Conservation (phyloP, 805 yeast species). For the Barnettozyma botsteinii region DNA sequence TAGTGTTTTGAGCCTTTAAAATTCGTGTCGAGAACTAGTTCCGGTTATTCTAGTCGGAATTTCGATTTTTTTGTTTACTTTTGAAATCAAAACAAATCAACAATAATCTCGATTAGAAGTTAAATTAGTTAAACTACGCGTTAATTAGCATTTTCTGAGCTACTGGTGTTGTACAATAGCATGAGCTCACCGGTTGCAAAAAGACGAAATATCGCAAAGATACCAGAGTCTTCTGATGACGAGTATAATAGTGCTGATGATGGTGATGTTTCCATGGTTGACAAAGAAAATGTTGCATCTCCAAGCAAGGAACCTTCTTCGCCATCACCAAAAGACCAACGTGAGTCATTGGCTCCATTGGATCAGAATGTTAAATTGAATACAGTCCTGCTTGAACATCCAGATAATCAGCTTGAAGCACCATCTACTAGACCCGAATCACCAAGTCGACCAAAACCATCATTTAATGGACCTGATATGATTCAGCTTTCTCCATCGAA, state of each 20-base stretch:
- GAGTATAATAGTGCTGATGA: slow-evolving; percentile 12
- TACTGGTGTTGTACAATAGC: too few relatives aligned
- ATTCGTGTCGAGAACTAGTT: background rate
- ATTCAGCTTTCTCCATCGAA: slow-evolving; percentile 37
- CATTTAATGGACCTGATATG: slow-evolving; percentile 33
- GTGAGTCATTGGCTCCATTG: slow-evolving; percentile 20
- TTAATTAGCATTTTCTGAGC: too few relatives aligned
- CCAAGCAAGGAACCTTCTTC: slow-evolving; percentile 21
- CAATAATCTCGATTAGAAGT: too few relatives aligned
- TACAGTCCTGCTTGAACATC: slow-evolving; percentile 18
- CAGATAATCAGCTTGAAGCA: slow-evolving; percentile 7
- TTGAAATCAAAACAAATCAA: slow-evolving; percentile 8
- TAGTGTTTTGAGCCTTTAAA: too few relatives aligned
- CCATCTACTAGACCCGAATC: slow-evolving; percentile 21
- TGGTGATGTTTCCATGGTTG: slow-evolving; percentile 10
- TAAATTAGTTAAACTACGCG: too few relatives aligned
- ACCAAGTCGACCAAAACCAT: slow-evolving; percentile 30
- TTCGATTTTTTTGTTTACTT: background rate
- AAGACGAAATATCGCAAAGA: slow-evolving; percentile 15
- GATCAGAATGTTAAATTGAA: slow-evolving; percentile 17
- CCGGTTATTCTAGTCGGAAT: too few relatives aligned
- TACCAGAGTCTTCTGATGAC: slow-evolving; percentile 12
- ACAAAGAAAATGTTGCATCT: slow-evolving; percentile 21
- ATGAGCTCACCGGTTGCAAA: slow-evolving; percentile 26
- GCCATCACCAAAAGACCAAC: slow-evolving; percentile 22